phyloP scores from a whole-genome alignment of 495 filamentous ascomycete species.

The Wilcoxina mikolae region DNA sequence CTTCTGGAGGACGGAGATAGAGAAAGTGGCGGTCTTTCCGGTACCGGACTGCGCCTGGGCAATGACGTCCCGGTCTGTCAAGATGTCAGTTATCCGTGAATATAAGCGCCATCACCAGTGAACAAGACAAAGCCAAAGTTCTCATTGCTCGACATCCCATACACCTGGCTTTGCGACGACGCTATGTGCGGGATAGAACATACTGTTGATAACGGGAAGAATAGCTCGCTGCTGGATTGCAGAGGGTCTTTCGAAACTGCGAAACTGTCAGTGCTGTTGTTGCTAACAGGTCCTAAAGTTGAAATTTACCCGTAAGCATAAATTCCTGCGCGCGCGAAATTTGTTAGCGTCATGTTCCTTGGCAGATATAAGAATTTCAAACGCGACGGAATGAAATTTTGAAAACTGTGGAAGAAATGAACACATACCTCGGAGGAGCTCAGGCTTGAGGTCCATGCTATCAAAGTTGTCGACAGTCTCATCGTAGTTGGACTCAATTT shows the following conservation, averaged over 20 bases:
- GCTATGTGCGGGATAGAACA: slow-evolving; percentile 29
- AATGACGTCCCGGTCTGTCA: slow-evolving; percentile 96
- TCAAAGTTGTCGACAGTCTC: slow-evolving; percentile 99
- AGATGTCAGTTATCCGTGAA: no score
- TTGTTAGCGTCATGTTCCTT: slow-evolving; percentile 2
- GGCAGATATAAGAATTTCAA: slow-evolving; percentile 2
- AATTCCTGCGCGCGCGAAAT: slow-evolving; percentile 50
- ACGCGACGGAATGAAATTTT: not conserved
- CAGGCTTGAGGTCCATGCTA: slow-evolving; percentile 86
- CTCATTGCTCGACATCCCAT: not conserved
- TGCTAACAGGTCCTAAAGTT: not conserved
- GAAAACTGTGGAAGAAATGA: slow-evolving; percentile 1
- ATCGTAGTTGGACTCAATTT: slow-evolving; percentile 99
- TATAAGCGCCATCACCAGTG: no score
- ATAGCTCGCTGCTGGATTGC: slow-evolving; percentile 99
- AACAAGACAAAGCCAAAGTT: slow-evolving; percentile 12
- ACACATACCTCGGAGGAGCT: slow-evolving; percentile 85
- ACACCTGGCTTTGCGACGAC: not conserved
- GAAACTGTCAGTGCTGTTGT: slow-evolving; percentile 10
- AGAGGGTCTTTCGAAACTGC: slow-evolving; percentile 84
- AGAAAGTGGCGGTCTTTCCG: slow-evolving; percentile 97
- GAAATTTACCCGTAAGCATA: slow-evolving; percentile 74
- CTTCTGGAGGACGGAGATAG: slow-evolving; percentile 91
- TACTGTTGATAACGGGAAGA: slow-evolving; percentile 99
- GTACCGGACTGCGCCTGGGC: slow-evolving; percentile 99